A percentile compares a stretch with the other conserved stretches of the same genome.
Evolutionary conservation across 148 eudicot genomes (phyloP).

Genomic region (Rhododendron kiyosumense): DNA sequence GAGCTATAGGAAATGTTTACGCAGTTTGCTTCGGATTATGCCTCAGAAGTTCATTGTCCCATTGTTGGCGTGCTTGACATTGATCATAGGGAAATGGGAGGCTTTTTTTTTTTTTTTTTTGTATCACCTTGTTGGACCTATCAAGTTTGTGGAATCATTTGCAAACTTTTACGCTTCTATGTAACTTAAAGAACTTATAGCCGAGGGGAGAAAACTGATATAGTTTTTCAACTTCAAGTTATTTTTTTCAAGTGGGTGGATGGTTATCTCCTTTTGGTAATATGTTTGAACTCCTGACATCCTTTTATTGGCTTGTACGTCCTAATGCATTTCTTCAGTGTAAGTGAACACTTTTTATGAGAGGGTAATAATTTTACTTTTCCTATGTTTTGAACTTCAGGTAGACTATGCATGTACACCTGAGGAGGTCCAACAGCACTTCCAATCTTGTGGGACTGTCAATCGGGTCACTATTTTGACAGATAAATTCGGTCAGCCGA

Average conservation of each 20-base stretch:
- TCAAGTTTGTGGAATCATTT: neutral
- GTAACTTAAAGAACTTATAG: neutral
- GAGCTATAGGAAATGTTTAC: neutral
- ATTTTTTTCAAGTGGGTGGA: neutral
- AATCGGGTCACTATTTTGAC: slow-evolving; percentile 39
- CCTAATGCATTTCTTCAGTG: neutral
- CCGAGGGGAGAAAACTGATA: neutral
- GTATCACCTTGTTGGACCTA: neutral
- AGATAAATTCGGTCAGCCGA: no score
- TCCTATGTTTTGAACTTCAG: slow-evolving; percentile 17
- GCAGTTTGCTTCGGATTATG: neutral
- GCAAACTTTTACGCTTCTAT: neutral
- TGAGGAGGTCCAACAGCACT: slow-evolving; percentile 66
- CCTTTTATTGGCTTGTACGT: no score
- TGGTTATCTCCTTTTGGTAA: neutral
- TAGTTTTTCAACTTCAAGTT: neutral
- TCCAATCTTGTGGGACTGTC: slow-evolving; percentile 70
- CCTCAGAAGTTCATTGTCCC: neutral
- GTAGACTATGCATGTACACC: slow-evolving; percentile 72
- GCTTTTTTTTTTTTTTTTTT: neutral
- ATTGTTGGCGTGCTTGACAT: neutral
- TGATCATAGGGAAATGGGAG: neutral
- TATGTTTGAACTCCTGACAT: neutral
- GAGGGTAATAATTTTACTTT: neutral
- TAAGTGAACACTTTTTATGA: neutral